phyloP scores from a whole-genome alignment of 495 filamentous ascomycete species.

The Lophiotrema nucula region DNA sequence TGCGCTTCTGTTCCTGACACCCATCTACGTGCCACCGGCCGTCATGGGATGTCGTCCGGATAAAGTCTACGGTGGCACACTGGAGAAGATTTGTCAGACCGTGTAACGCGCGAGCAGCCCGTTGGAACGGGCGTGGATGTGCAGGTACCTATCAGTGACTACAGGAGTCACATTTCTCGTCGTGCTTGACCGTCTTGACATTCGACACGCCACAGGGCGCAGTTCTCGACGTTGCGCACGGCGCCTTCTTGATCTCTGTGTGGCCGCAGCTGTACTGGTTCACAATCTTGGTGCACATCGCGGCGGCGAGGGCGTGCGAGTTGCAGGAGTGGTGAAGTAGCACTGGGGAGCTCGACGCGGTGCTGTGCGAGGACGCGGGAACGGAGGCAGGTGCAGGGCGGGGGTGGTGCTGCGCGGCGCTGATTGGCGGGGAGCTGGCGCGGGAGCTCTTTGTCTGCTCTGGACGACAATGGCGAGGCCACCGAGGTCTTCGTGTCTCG shows the following conservation, averaged over 20 bases:
- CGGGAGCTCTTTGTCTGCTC: slow-evolving; percentile 5
- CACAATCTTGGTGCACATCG: slow-evolving; percentile 42
- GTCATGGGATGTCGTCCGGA: slow-evolving; percentile 36
- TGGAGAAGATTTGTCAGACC: slow-evolving; percentile 31
- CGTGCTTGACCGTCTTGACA: slow-evolving; percentile 40
- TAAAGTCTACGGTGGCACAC: slow-evolving; percentile 37
- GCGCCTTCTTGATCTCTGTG: slow-evolving; percentile 31
- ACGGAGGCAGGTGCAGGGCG: neutral
- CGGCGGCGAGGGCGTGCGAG: neutral
- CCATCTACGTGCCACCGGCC: slow-evolving; percentile 35
- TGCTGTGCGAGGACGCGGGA: slow-evolving; percentile 9
- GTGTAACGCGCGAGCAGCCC: slow-evolving; percentile 11
- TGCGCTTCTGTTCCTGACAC: slow-evolving; percentile 26
- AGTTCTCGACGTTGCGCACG: slow-evolving; percentile 41
- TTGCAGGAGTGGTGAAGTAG: neutral
- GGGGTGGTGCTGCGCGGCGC: neutral
- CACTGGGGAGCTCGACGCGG: neutral
- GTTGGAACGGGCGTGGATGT: neutral
- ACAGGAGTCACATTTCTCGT: slow-evolving; percentile 42
- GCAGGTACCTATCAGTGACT: slow-evolving; percentile 35
- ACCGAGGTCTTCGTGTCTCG: too few species aligned
- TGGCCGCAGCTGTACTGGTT: slow-evolving; percentile 42
- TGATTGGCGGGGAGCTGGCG: slow-evolving; percentile 1
- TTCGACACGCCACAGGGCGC: slow-evolving; percentile 33
- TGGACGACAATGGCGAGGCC: too few species aligned